Evolutionary conservation across 192 early-diverging fungal species (phyloP).

Genomic region (Phlyctochytrium planicorne): DNA sequence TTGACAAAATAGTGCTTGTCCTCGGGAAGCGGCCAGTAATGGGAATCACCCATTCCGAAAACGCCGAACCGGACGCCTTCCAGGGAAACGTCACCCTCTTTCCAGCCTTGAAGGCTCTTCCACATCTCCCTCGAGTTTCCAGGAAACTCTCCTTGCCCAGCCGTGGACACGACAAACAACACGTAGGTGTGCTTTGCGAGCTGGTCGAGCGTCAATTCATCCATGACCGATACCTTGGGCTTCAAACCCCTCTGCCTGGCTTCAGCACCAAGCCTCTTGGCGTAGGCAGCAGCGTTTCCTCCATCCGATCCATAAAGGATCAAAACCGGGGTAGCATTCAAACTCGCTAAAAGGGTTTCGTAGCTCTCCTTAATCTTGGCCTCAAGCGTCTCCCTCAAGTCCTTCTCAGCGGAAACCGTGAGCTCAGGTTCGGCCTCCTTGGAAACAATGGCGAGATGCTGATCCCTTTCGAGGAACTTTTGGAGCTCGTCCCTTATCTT

Average conservation of each 20-base stretch:
- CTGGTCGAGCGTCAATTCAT: conserved; percentile 79
- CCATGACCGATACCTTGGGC: conserved; percentile 75
- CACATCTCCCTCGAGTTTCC: conserved; percentile 87
- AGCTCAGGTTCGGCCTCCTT: conserved; percentile 61
- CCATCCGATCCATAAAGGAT: conserved; percentile 91
- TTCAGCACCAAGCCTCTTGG: conserved; percentile 78
- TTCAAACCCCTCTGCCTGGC: conserved; percentile 84
- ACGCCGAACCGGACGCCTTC: conserved; percentile 72
- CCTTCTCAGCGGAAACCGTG: conserved; percentile 58
- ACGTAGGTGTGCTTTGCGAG: conserved; percentile 75
- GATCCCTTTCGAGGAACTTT: conserved; percentile 81
- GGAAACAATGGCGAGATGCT: conserved; percentile 76
- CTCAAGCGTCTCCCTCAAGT: conserved; percentile 41
- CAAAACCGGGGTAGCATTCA: conserved; percentile 77
- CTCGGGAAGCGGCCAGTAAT: conserved; percentile 94
- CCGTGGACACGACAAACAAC: conserved; percentile 77
- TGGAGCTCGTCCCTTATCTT: conserved; percentile 76
- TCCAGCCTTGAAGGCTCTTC: conserved; percentile 62
- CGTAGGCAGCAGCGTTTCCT: conserved; percentile 80
- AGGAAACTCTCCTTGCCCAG: conserved; percentile 97
- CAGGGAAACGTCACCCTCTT: conserved; percentile 34
- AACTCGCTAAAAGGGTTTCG: conserved; percentile 62
- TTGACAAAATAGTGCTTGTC: conserved; percentile 92
- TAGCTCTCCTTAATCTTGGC: conserved; percentile 60
- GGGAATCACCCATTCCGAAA: conserved; percentile 90